Percentiles rank a stretch among this genome's conserved stretches.
Evolutionary conservation across 306 rosid genomes (phyloP).

Genomic region (Cicer chorassanicum): DNA sequence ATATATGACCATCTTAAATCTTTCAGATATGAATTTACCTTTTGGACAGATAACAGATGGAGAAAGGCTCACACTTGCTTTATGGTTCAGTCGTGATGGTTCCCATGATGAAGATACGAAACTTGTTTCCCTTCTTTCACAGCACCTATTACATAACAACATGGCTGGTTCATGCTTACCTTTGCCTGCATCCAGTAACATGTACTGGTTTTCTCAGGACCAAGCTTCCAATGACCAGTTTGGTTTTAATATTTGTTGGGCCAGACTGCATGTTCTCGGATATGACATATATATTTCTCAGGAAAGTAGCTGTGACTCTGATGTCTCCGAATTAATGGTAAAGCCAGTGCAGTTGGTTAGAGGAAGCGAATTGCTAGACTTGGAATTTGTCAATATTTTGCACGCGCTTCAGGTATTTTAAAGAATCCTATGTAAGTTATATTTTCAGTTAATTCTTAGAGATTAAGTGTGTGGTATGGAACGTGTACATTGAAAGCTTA

Average conservation of each 20-base stretch:
- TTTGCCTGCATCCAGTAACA: conserved; percentile 74
- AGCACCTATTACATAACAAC: conserved; percentile 48
- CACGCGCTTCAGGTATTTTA: conserved; percentile 89
- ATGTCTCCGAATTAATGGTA: conserved; percentile 58
- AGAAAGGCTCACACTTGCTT: conserved; percentile 88
- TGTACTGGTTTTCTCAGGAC: conserved; percentile 83
- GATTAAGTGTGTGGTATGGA: conserved; percentile 16
- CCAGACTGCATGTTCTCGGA: conserved; percentile 77
- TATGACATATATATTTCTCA: conserved; percentile 57
- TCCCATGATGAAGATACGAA: conserved; percentile 86
- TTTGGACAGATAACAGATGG: conserved; percentile 74
- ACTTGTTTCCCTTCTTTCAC: conserved; percentile 75
- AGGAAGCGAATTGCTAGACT: conserved; percentile 63
- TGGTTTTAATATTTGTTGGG: conserved; percentile 90
- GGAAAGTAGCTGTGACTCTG: conserved; percentile 48
- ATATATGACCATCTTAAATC: conserved; percentile 30
- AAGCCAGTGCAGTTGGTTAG: conserved; percentile 60
- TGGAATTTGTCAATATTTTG: conserved; percentile 72
- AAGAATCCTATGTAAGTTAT: background rate
- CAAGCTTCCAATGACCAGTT: conserved; percentile 51
- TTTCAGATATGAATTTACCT: conserved; percentile 47
- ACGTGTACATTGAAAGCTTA: conserved; percentile 9
- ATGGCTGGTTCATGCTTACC: conserved; percentile 60
- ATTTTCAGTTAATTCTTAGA: background rate
- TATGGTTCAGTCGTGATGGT: conserved; percentile 89